phyloP scores from a whole-genome alignment of 2,329 filamentous ascomycete genomes.

The Aspergillaceae sp. region DNA sequence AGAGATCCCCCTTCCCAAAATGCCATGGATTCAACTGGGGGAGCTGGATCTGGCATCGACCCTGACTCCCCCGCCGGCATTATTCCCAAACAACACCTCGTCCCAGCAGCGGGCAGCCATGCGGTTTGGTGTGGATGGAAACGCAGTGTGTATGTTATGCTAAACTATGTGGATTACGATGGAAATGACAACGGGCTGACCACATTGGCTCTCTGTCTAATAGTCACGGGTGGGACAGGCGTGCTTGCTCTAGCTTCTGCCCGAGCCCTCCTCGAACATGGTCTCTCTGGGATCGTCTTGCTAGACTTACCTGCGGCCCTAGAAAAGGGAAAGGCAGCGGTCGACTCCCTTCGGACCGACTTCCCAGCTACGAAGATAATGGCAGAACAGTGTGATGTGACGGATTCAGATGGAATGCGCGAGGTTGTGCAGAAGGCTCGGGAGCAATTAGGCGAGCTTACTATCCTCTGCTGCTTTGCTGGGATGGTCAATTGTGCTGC shows the following conservation, averaged over 20 bases:
- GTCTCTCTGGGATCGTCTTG: constrained; percentile 49
- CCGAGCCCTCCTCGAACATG: constrained; percentile 60
- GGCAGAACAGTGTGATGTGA: constrained; percentile 52
- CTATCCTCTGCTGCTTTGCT: constrained; percentile 56
- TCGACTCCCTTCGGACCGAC: constrained; percentile 40
- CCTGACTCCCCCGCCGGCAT: constrained; percentile 20
- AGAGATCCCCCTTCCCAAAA: neutral
- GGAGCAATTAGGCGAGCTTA: constrained; percentile 41
- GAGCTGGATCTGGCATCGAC: constrained; percentile 10
- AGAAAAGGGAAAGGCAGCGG: constrained; percentile 27
- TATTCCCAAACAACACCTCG: constrained; percentile 11
- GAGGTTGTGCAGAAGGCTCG: constrained; percentile 7
- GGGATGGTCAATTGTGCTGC: constrained; percentile 58
- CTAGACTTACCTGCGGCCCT: constrained; percentile 49
- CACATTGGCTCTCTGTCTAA: neutral
- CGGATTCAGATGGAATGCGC: constrained; percentile 34
- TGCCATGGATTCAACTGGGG: constrained; percentile 19
- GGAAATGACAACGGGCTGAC: neutral
- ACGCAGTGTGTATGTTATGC: constrained; percentile 19
- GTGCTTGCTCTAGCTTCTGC: constrained; percentile 52
- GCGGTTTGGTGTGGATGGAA: constrained; percentile 22
- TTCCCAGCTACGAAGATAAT: constrained; percentile 49
- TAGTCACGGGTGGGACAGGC: constrained; percentile 60
- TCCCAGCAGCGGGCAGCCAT: constrained; percentile 18
- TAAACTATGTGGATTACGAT: neutral